These are phyloP conservation scores for Posidonia oceanica DNA, from an alignment of 116 monocot genomes.

Conservation along the genomic window DNA sequence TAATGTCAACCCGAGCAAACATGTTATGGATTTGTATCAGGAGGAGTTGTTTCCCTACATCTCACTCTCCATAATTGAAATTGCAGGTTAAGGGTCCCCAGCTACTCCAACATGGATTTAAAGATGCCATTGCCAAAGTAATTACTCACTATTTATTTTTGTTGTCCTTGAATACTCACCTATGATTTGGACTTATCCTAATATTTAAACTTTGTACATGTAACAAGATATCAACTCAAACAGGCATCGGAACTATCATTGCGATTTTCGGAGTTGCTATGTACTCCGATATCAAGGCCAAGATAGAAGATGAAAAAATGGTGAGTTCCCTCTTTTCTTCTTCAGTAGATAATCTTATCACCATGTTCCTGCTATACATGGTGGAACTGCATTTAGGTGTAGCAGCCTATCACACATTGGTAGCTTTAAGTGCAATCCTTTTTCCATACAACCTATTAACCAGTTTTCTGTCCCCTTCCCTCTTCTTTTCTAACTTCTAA, in stretches of 20 bases:
- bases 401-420: background rate
- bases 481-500: too few species aligned
- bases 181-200: slow-evolving; percentile 2
- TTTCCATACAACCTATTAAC: background rate
- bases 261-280: slow-evolving; percentile 93
- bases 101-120: too few species aligned
- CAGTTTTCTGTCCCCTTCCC: background rate
- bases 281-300: slow-evolving; percentile 92
- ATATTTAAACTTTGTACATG: slow-evolving; percentile 28
- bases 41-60: too few species aligned
- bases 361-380: background rate
- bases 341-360: background rate
- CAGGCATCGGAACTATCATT: slow-evolving; percentile 84
- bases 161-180: background rate
- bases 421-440: background rate
- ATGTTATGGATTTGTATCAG: too few species aligned
- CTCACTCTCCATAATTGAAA: too few species aligned
- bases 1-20: too few species aligned
- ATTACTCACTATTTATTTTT: background rate
- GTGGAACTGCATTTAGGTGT: background rate
- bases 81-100: too few species aligned
- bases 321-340: slow-evolving; percentile 28
- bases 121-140: too few species aligned
- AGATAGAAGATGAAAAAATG: slow-evolving; percentile 93
- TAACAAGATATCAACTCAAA: slow-evolving; percentile 88